Evolutionary conservation across 768 basidiomycete genomes (phyloP).

Genomic region (Boletellus emodensis): DNA sequence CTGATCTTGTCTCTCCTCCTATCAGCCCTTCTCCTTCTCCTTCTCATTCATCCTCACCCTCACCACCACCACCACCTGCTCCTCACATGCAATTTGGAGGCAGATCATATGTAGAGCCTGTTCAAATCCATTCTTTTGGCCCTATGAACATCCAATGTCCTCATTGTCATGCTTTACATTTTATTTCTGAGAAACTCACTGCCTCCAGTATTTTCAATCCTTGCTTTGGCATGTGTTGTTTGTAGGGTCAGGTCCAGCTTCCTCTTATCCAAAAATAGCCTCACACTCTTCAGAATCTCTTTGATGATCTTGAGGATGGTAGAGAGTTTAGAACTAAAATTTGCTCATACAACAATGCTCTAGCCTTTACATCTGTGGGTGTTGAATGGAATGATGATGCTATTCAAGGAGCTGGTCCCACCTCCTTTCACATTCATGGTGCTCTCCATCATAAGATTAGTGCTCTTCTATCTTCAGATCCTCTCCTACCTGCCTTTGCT

Average conservation of each 20-base stretch:
- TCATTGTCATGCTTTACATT: conserved; percentile 19
- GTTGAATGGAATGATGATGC: neutral
- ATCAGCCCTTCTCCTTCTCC: too few relatives aligned
- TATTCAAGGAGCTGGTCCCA: neutral
- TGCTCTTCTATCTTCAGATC: conserved; percentile 26
- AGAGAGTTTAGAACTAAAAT: conserved; percentile 32
- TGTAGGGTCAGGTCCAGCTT: conserved; percentile 25
- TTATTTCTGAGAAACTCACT: conserved; percentile 9
- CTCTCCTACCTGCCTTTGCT: conserved; percentile 17
- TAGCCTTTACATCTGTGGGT: conserved; percentile 9
- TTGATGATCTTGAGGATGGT: conserved; percentile 9
- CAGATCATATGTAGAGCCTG: conserved; percentile 11
- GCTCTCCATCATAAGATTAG: conserved; percentile 37
- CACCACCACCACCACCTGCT: neutral
- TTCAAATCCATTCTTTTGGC: neutral
- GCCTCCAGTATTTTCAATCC: neutral
- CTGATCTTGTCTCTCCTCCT: neutral
- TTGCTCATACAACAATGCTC: conserved; percentile 38
- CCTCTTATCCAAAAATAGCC: conserved; percentile 20
- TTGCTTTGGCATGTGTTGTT: conserved; percentile 28
- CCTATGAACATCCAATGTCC: conserved; percentile 9
- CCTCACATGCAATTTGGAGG: conserved; percentile 6
- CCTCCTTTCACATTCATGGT: conserved; percentile 26
- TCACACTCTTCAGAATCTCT: conserved; percentile 4
- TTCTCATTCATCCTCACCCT: neutral